Evolutionary conservation across 345 rosid species (phyloP).

Genomic region (Bretschneidera sinensis): DNA sequence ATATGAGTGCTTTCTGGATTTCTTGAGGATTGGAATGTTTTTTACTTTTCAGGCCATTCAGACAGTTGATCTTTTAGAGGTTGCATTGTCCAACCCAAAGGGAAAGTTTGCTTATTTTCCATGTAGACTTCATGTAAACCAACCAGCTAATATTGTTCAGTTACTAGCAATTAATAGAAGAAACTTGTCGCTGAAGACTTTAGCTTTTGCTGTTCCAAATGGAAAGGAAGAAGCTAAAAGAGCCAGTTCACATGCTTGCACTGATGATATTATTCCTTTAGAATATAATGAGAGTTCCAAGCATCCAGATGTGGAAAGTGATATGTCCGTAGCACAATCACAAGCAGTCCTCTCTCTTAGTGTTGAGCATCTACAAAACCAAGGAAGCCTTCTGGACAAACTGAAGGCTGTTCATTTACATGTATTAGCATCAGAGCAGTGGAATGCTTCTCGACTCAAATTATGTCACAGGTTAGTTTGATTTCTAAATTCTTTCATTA

Average conservation of each 20-base stretch:
- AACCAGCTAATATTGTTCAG: conserved; percentile 9
- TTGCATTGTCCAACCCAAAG: conserved; percentile 17
- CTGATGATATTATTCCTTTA: conserved; percentile 18
- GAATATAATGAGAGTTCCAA: conserved; percentile 22
- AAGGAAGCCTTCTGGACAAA: conserved; percentile 39
- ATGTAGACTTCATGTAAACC: conserved; percentile 9
- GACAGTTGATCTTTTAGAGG: conserved; percentile 21
- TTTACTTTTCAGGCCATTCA: conserved; percentile 26
- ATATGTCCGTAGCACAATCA: conserved; percentile 17
- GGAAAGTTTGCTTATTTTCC: conserved; percentile 22
- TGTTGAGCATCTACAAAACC: conserved; percentile 17
- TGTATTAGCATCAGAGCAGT: conserved; percentile 58
- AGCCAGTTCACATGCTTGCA: conserved; percentile 21
- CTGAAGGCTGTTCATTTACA: conserved; percentile 52
- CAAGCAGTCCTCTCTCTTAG: conserved; percentile 20
- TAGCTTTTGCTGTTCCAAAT: conserved; percentile 21
- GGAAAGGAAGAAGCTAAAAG: conserved; percentile 28
- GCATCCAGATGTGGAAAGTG: conserved; percentile 21
- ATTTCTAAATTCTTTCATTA: conserved; percentile 3
- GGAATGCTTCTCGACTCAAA: conserved; percentile 55
- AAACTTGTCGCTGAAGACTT: conserved; percentile 17
- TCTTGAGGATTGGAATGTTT: background rate
- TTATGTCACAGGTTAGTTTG: conserved; percentile 46
- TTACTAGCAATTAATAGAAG: conserved; percentile 14
- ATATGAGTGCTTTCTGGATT: background rate